Evolutionary conservation across 2,329 filamentous ascomycete species (phyloP), one percentile per base, ranked within the genome.

Genomic region (Cladosporium sp.): DNA sequence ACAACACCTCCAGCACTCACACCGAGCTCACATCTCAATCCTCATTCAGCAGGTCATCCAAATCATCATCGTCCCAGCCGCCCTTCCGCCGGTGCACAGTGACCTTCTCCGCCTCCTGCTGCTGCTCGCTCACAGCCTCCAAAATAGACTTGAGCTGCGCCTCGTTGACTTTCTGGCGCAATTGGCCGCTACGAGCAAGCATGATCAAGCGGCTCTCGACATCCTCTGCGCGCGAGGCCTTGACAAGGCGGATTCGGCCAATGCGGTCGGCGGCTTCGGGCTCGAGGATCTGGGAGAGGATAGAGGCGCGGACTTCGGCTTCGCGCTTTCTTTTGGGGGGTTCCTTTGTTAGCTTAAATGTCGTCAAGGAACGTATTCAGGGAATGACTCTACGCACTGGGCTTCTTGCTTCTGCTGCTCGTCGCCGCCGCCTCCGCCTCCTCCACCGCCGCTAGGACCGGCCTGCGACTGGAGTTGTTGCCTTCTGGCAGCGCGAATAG

Each of bases 241-340:
- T 98, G 76, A 99, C 95, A 67, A 99, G 88, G 37, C 94, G 90
- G 81, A 99, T 98, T 70, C 95, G 92, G 65, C 92, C 92, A 1
- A 99, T 86, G 16, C 95, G 91, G 81, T 99, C 95, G 67, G 92
- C 91, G 21, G 95, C 95, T 75, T 94, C 92, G 71, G 95, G 95
- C 74, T 93, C 89, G 68, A 99, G 91, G 82, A 99, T 98, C 80
- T 98, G 95, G 72, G 86, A 87, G 68, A 99, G 89, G 72, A 97
- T 90, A 67, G 87, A 85, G 73, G 88, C 83, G 67, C 92, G 90
- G 46, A 90, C 89, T 77, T 94, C 91, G 69, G 86, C 85, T 82
- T 86, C 80, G 50, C 69, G 71, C 37, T 75, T 73, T 70, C 73
- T 78, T 70, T 28, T 59, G 65, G 31, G 5, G 70, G 80, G 84